These are phyloP conservation scores for Nidularia sp. DNA, from an alignment of 768 basidiomycete species.

Conservation along the genomic window DNA sequence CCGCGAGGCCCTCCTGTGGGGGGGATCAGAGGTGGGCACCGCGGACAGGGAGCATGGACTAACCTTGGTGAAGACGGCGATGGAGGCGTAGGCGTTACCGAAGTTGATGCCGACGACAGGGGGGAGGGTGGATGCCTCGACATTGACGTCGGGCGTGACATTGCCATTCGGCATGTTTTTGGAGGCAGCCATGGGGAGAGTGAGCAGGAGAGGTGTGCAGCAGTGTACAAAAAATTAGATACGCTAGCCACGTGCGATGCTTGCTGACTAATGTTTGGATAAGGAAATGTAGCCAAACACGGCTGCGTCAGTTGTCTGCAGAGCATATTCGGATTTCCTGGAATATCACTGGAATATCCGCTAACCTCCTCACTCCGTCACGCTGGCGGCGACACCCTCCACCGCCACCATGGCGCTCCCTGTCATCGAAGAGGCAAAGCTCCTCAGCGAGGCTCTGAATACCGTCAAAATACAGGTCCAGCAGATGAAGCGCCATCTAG, in stretches of 20 bases:
- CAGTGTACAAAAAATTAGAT: too few species aligned
- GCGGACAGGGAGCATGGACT: constrained; percentile 10
- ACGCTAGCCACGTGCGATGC: too few species aligned
- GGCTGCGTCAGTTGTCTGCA: too few species aligned
- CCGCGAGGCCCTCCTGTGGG: constrained; percentile 78
- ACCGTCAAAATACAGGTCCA: constrained; percentile 90
- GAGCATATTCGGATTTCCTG: too few species aligned
- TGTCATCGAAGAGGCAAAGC: constrained; percentile 72
- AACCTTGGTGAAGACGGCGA: constrained; percentile 94
- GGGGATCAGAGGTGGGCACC: background rate
- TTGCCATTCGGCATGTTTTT: constrained; percentile 14
- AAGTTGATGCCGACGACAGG: constrained; percentile 93
- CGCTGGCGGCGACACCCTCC: constrained; percentile 11
- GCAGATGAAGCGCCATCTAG: constrained; percentile 93
- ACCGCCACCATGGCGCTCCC: constrained; percentile 34
- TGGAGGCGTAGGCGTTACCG: constrained; percentile 92
- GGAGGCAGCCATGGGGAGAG: background rate
- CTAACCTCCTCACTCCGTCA: too few species aligned
- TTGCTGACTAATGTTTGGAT: too few species aligned
- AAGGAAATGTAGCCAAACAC: too few species aligned
- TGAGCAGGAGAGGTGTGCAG: background rate
- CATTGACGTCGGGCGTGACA: constrained; percentile 47
- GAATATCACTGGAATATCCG: too few species aligned
- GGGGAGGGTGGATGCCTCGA: constrained; percentile 39
- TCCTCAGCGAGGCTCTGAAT: constrained; percentile 79